A percentile compares a stretch with the other conserved stretches of the same genome.
Evolutionary conservation across 1,139 yeast species (phyloP).

Genomic region (Suhomyces maxii): DNA sequence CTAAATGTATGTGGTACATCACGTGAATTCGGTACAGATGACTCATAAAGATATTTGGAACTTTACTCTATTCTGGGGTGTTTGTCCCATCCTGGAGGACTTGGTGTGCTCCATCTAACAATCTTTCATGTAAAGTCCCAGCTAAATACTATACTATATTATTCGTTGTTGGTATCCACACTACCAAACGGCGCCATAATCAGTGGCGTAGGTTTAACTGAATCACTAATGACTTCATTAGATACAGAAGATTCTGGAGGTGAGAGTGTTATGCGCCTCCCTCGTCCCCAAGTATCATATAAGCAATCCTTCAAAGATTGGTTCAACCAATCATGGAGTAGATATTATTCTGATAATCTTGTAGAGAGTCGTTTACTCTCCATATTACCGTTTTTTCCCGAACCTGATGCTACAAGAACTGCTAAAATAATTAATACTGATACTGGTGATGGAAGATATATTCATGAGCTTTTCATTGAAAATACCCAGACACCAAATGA

Average conservation of each 20-base stretch:
- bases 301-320: constrained; percentile 38
- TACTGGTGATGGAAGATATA: constrained; percentile 26
- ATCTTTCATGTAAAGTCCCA: too few species aligned
- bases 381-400: constrained; percentile 59
- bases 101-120: too few species aligned
- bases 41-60: too few species aligned
- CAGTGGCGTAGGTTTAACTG: too few species aligned
- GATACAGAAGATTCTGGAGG: not conserved
- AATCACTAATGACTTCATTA: not conserved
- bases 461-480: constrained; percentile 59
- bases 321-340: constrained; percentile 31
- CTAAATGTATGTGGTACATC: too few species aligned
- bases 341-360: constrained; percentile 24
- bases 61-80: too few species aligned
- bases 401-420: constrained; percentile 47
- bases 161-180: too few species aligned
- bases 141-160: too few species aligned
- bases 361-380: constrained; percentile 42
- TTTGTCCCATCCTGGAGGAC: too few species aligned
- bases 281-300: constrained; percentile 20
- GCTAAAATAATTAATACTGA: constrained; percentile 51
- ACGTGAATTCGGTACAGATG: too few species aligned
- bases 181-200: too few species aligned
- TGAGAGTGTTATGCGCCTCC: not conserved
- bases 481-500: constrained; percentile 27